phyloP scores from a whole-genome alignment of 192 early-diverging fungal species.

The Umbelopsis ramanniana region DNA sequence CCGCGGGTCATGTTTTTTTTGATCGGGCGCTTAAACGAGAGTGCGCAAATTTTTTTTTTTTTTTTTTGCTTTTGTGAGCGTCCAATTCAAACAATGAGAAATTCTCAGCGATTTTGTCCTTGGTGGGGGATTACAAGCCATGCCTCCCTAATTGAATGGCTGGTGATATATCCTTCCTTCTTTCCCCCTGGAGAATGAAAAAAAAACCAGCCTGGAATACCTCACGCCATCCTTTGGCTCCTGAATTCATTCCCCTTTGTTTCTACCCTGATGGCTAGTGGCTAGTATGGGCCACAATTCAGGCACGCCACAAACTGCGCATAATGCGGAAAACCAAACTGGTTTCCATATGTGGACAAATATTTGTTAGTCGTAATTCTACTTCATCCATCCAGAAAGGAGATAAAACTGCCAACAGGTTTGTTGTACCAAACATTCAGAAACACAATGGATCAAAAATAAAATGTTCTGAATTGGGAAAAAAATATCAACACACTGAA shows the following conservation, averaged over 20 bases:
- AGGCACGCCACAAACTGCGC: conserved; percentile 17
- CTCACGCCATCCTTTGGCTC: background rate
- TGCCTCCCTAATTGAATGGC: too few relatives aligned
- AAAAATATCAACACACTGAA: too few relatives aligned
- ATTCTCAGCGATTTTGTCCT: background rate
- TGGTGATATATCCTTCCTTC: background rate
- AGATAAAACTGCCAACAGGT: background rate
- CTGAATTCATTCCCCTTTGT: too few relatives aligned
- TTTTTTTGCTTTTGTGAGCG: background rate
- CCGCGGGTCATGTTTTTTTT: background rate
- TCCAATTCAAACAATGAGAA: background rate
- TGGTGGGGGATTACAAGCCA: background rate
- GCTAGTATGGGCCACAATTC: conserved; percentile 20
- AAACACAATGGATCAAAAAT: too few relatives aligned
- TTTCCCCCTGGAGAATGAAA: background rate
- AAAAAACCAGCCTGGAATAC: background rate
- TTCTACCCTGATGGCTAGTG: background rate
- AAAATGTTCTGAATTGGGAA: too few relatives aligned
- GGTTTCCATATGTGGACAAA: background rate
- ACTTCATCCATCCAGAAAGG: too few relatives aligned
- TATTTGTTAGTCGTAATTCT: background rate
- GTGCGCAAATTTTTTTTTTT: too few relatives aligned
- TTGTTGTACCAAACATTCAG: background rate
- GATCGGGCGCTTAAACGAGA: background rate
- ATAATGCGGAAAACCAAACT: background rate